Conservation (phyloP, 306 rosid genomes). For the Lathyrus oleraceus region DNA sequence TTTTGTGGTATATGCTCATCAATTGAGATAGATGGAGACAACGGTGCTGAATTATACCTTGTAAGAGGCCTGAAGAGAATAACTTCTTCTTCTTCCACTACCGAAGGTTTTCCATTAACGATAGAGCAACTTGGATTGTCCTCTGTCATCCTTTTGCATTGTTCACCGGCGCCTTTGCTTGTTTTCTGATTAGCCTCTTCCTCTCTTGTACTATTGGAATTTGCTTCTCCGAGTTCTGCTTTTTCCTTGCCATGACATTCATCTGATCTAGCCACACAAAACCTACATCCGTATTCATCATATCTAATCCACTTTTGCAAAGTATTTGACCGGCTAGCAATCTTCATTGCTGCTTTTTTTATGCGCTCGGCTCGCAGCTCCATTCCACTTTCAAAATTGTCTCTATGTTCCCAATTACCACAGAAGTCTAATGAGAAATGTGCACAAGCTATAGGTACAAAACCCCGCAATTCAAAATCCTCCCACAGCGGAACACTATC, state of each 20-base stretch:
- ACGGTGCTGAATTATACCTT: slow-evolving; percentile 81
- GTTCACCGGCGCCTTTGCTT: slow-evolving; percentile 27
- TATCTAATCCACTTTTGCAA: slow-evolving; percentile 56
- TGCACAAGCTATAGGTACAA: slow-evolving; percentile 54
- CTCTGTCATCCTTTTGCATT: slow-evolving; percentile 30
- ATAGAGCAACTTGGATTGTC: slow-evolving; percentile 30
- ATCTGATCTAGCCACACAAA: slow-evolving; percentile 37
- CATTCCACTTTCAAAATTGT: slow-evolving; percentile 54
- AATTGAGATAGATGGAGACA: slow-evolving; percentile 38
- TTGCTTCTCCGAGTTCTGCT: slow-evolving; percentile 36
- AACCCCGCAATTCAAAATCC: slow-evolving; percentile 92
- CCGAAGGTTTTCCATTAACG: slow-evolving; percentile 41
- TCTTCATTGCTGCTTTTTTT: slow-evolving; percentile 58
- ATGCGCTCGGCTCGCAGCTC: slow-evolving; percentile 65
- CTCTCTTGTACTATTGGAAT: slow-evolving; percentile 26
- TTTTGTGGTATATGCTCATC: slow-evolving; percentile 47
- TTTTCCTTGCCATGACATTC: slow-evolving; percentile 46
- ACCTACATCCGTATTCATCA: slow-evolving; percentile 41
- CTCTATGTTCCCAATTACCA: slow-evolving; percentile 52
- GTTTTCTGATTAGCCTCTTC: slow-evolving; percentile 33
- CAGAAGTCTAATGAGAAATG: slow-evolving; percentile 65
- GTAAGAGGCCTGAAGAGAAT: slow-evolving; percentile 90
- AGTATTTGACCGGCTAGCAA: slow-evolving; percentile 54
- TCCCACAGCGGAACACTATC: slow-evolving; percentile 78
- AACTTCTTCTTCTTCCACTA: slow-evolving; percentile 82